phyloP scores from a whole-genome alignment of 2,329 filamentous ascomycete species.

The Sporothrix euskadiensis region DNA sequence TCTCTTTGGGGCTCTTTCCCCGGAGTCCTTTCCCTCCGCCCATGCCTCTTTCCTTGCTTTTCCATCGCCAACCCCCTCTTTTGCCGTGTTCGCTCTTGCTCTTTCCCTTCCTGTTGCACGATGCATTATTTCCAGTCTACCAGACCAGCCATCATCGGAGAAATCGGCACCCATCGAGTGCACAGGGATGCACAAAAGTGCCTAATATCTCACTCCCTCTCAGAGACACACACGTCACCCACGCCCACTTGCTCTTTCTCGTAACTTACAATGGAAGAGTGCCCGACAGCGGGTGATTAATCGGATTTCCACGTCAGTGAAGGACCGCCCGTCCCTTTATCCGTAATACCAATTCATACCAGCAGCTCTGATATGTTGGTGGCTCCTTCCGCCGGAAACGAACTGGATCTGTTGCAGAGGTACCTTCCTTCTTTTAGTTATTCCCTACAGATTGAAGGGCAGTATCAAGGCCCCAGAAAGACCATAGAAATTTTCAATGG shows the following conservation, averaged over 20 bases:
- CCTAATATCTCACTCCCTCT: not conserved
- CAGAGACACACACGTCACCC: constrained; percentile 9
- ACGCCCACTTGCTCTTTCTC: constrained; percentile 3
- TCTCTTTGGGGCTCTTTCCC: not conserved
- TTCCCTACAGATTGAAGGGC: not conserved
- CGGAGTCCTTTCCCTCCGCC: constrained; percentile 10
- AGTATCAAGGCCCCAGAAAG: not conserved
- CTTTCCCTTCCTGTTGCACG: not conserved
- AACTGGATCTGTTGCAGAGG: not conserved
- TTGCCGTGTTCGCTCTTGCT: not conserved
- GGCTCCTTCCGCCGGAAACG: not conserved
- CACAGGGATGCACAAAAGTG: not conserved
- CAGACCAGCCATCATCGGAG: not conserved
- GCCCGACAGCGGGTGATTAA: not conserved
- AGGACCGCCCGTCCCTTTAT: not conserved
- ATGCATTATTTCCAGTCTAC: not conserved
- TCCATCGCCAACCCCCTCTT: not conserved
- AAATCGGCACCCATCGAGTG: not conserved
- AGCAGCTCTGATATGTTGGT: not conserved
- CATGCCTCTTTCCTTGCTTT: constrained; percentile 13
- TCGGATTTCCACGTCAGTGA: not conserved
- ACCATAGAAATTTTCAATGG: not conserved
- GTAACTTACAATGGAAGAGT: not conserved
- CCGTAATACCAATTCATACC: not conserved
- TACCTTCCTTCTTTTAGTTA: not conserved